phyloP scores from a whole-genome alignment of 2,329 filamentous ascomycete species.

The Colletotrichum ledebouriae region DNA sequence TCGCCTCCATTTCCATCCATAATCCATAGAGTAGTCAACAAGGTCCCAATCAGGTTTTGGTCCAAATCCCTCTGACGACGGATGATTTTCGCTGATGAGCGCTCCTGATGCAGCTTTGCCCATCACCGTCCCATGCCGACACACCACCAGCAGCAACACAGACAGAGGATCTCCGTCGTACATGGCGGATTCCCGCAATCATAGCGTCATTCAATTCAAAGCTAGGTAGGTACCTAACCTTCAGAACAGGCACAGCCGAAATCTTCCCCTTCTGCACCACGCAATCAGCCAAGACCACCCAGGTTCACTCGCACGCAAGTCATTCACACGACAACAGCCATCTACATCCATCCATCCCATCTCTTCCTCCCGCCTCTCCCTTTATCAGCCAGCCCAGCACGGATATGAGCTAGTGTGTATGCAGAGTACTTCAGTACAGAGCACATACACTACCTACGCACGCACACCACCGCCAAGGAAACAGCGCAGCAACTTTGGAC shows the following conservation, averaged over 20 bases:
- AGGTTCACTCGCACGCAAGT: background rate
- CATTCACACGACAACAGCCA: background rate
- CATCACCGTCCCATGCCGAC: constrained; percentile 10
- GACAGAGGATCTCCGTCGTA: constrained; percentile 26
- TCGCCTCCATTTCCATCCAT: background rate
- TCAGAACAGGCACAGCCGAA: constrained; percentile 16
- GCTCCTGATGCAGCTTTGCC: constrained; percentile 6
- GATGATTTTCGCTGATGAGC: constrained; percentile 19
- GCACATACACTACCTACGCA: background rate
- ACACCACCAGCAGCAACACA: constrained; percentile 31
- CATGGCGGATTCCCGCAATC: constrained; percentile 33
- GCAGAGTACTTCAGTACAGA: too few species aligned
- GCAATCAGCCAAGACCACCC: constrained; percentile 23
- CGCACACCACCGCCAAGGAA: background rate
- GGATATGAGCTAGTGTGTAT: constrained; percentile 5
- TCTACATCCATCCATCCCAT: constrained; percentile 11
- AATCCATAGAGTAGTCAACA: background rate
- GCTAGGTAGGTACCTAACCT: background rate
- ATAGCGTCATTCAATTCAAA: constrained; percentile 28
- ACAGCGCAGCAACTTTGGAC: background rate
- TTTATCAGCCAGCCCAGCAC: background rate
- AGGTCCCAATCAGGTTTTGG: constrained; percentile 9
- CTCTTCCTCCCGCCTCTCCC: constrained; percentile 15
- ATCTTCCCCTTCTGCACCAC: constrained; percentile 8
- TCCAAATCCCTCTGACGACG: constrained; percentile 9